Evolutionary conservation across 129 eudicot species (phyloP).

Genomic region (Oenanthe sinensis): DNA sequence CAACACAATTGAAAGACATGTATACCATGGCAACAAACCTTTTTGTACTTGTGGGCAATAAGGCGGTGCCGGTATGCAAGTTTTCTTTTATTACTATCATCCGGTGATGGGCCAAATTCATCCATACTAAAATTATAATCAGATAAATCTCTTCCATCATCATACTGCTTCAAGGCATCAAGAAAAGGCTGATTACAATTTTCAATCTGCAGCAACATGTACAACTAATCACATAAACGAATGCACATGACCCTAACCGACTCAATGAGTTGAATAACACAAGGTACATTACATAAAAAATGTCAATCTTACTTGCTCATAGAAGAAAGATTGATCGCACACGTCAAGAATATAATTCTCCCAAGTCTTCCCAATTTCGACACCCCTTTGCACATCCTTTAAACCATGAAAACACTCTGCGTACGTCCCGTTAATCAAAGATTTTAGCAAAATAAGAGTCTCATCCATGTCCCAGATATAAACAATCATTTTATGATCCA

Average conservation of each 20-base stretch:
- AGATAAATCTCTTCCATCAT: constrained; percentile 79
- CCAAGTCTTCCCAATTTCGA: constrained; percentile 76
- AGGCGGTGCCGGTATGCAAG: constrained; percentile 75
- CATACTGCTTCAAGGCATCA: constrained; percentile 51
- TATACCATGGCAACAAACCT: constrained; percentile 36
- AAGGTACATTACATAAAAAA: too few species aligned
- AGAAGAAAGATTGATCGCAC: constrained; percentile 79
- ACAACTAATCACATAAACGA: neutral
- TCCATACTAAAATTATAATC: constrained; percentile 65
- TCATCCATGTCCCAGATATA: constrained; percentile 98
- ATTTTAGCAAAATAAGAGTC: constrained; percentile 85
- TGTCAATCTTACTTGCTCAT: constrained; percentile 53
- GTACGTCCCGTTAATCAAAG: constrained; percentile 69
- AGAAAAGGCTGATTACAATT: constrained; percentile 65
- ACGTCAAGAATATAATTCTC: constrained; percentile 76
- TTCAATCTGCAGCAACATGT: constrained; percentile 51
- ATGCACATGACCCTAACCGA: neutral
- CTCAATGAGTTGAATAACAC: neutral
- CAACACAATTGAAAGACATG: neutral
- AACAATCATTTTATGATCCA: constrained; percentile 59
- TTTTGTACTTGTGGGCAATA: constrained; percentile 59
- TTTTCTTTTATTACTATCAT: constrained; percentile 59
- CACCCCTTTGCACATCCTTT: constrained; percentile 73
- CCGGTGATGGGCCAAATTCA: constrained; percentile 43
- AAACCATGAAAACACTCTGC: constrained; percentile 57